Evolutionary conservation across 2,329 filamentous ascomycete species (phyloP), one percentile per base, ranked within the genome.

Genomic region (Stagonosporopsis rhizophila): DNA sequence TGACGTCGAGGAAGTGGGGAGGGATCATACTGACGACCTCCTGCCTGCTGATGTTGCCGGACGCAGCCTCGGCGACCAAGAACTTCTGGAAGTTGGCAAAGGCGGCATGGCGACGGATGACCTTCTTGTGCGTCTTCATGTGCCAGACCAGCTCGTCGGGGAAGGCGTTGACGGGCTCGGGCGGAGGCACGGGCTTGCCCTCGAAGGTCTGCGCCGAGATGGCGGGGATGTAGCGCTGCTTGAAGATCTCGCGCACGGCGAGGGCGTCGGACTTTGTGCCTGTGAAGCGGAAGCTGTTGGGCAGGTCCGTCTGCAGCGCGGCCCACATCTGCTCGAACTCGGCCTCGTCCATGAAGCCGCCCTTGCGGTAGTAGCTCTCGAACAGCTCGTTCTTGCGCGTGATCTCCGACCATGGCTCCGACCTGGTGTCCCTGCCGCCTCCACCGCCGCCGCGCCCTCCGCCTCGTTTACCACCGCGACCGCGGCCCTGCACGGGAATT

Each of bases 21-120:
- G 95, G 95, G 61, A 99, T 98, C 95, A 99, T 99, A 81, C 92
- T 96, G 71, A 99, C 95, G 40, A 96, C 89, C 80, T 99, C 95
- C 78, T 99, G 95, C 69, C 95, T 87, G 78, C 91, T 96, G 70
- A 99, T 98, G 76, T 98, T 99, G 69, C 95, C 95, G 20, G 98
- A 92, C 53, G 90, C 92, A 4, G 95, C 97, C 82, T 99, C 95
- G 48, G 94, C 96, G 45, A 99, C 95, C 46, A 99, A 84, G 81
- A 97, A 99, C 75, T 96, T 96, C 77, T 99, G 95, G 79, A 99
- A 98, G 25, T 91, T 89, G 45, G 92, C 89, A 75, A 99, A 99
- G 2, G 95, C 95, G 32, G 91, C 87, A 77, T 96, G 96, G 74
- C 93, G 93, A 69, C 95, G 89, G 60, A 99, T 86, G 64, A 98